These are phyloP conservation scores for Moniliella sp. DNA, from an alignment of 1,284 basidiomycete genomes.

Conservation along the genomic window DNA sequence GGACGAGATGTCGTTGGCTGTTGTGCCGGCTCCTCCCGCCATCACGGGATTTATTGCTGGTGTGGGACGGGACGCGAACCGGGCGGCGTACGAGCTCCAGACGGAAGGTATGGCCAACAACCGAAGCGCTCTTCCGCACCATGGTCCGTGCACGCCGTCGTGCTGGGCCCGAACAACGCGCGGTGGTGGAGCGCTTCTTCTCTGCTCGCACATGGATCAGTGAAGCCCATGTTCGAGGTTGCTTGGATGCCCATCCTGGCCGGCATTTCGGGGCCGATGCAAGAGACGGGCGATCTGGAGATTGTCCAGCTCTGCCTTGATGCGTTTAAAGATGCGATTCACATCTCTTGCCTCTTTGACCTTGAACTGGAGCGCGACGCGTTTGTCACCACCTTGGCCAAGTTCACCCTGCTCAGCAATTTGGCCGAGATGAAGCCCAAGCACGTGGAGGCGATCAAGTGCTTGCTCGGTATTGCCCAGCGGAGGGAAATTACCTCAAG, in stretches of 20 bases:
- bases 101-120: conserved; percentile 32
- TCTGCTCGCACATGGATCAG: conserved; percentile 34
- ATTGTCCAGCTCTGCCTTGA: conserved; percentile 22
- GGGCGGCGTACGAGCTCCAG: conserved; percentile 30
- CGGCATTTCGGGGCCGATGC: conserved; percentile 28
- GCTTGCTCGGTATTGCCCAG: conserved; percentile 29
- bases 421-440: conserved; percentile 34
- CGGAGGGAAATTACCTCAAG: conserved; percentile 31
- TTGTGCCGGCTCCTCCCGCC: too few relatives aligned
- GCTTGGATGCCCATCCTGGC: conserved; percentile 34
- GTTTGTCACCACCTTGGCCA: conserved; percentile 32
- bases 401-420: conserved; percentile 34
- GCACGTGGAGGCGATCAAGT: conserved; percentile 33
- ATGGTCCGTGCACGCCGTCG: conserved; percentile 30
- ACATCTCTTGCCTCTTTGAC: conserved; percentile 31
- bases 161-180: conserved; percentile 17
- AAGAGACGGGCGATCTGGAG: conserved; percentile 26
- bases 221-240: conserved; percentile 33
- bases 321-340: conserved; percentile 30
- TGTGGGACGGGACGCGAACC: conserved; percentile 28
- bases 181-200: conserved; percentile 30
- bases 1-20: conserved; percentile 17
- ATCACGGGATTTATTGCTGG: conserved; percentile 26
- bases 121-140: conserved; percentile 32
- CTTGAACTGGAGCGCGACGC: conserved; percentile 32